Conservation (phyloP, 495 filamentous ascomycete species). For the Penicillium steckii region DNA sequence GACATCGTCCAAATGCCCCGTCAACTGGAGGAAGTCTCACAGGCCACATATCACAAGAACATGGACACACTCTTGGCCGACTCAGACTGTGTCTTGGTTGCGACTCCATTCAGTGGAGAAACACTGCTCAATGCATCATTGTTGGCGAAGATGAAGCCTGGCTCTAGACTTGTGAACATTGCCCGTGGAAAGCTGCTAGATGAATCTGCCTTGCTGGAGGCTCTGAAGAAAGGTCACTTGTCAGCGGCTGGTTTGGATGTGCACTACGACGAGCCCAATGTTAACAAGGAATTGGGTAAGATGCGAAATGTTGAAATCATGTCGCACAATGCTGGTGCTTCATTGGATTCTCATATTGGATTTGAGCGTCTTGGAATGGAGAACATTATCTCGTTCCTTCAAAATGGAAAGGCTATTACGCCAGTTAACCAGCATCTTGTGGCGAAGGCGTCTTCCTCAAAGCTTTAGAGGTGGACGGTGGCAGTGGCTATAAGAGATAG, state of each 20-base stretch:
- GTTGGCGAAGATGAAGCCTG: constrained; percentile 54
- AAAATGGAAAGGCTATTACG: constrained; percentile 55
- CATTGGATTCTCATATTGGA: constrained; percentile 66
- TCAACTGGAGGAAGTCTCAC: constrained; percentile 21
- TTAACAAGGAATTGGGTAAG: constrained; percentile 46
- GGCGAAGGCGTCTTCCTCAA: constrained; percentile 17
- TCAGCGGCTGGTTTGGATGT: constrained; percentile 66
- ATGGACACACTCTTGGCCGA: constrained; percentile 53
- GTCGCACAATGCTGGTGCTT: constrained; percentile 70
- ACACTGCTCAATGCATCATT: constrained; percentile 52
- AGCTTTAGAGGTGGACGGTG: constrained; percentile 6
- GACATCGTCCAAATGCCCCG: constrained; percentile 59
- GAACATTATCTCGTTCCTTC: constrained; percentile 63
- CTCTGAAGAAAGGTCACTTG: constrained; percentile 55
- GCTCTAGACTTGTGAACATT: constrained; percentile 67
- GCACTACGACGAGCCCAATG: constrained; percentile 53
- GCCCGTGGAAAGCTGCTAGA: constrained; percentile 70
- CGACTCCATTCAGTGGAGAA: constrained; percentile 60
- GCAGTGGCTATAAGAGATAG: not conserved
- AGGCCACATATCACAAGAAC: constrained; percentile 49
- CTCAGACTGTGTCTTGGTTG: constrained; percentile 66
- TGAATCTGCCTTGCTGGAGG: constrained; percentile 64
- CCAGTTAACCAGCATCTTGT: constrained; percentile 63
- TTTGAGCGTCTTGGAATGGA: constrained; percentile 74
- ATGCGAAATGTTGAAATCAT: constrained; percentile 61